Percentiles rank a stretch among this genome's conserved stretches.
These are phyloP conservation scores for Chaetomium sp. DNA, from an alignment of 2,329 filamentous ascomycete species.

Conservation along the genomic window DNA sequence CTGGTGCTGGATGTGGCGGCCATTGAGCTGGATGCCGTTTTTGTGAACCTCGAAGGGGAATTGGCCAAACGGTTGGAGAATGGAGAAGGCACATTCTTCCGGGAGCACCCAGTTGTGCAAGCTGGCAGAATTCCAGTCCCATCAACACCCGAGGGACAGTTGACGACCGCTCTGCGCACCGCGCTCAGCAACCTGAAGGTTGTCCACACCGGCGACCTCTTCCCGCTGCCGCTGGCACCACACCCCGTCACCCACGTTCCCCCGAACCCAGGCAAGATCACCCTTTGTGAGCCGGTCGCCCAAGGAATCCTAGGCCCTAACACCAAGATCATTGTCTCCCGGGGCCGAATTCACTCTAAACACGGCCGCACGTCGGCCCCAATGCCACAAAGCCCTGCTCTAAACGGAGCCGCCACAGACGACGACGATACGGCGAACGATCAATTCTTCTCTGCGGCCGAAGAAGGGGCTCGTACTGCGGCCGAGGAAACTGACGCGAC, in stretches of 20 bases:
- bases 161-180: conserved; percentile 63
- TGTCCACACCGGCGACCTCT: conserved; percentile 76
- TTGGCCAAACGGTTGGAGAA: conserved; percentile 73
- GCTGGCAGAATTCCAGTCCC: conserved; percentile 32
- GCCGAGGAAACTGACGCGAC: conserved; percentile 52
- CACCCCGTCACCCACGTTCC: conserved; percentile 84
- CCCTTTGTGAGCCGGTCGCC: conserved; percentile 88
- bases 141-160: conserved; percentile 45
- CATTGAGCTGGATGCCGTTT: conserved; percentile 74
- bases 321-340: conserved; percentile 79
- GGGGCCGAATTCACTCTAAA: conserved; percentile 53
- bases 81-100: conserved; percentile 75
- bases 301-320: conserved; percentile 72
- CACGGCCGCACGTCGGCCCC: conserved; percentile 40
- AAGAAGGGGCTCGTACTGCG: conserved; percentile 59
- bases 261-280: conserved; percentile 77
- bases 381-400: conserved; percentile 42
- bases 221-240: conserved; percentile 68
- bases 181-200: conserved; percentile 67
- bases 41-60: conserved; percentile 77
- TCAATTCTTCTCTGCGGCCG: conserved; percentile 85
- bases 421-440: conserved; percentile 84
- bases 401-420: conserved; percentile 54
- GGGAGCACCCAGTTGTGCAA: conserved; percentile 45
- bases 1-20: conserved; percentile 74